These are phyloP conservation scores for Fusarium scirpi DNA, from an alignment of 2,329 filamentous ascomycete genomes.

Conservation along the genomic window DNA sequence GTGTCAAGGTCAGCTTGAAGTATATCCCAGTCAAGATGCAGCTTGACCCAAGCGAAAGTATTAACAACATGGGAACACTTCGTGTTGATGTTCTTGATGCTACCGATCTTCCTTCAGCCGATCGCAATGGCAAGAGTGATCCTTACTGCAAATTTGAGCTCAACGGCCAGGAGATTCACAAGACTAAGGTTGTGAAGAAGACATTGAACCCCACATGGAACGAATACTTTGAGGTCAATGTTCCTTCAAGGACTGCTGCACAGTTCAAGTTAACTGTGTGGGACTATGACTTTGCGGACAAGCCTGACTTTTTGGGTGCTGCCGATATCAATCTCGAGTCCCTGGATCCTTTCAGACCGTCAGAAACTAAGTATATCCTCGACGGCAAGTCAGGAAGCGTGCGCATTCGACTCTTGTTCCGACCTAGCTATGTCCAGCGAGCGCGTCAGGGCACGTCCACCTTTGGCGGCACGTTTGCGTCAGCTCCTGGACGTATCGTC, in stretches of 20 bases:
- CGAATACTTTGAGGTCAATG: slow-evolving; percentile 87
- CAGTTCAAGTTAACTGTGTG: slow-evolving; percentile 87
- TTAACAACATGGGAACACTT: slow-evolving; percentile 98
- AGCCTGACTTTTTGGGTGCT: slow-evolving; percentile 88
- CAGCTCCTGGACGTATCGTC: slow-evolving; percentile 87
- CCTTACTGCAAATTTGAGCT: slow-evolving; percentile 96
- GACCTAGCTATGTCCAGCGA: slow-evolving; percentile 89
- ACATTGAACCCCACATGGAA: slow-evolving; percentile 96
- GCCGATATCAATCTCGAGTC: slow-evolving; percentile 80
- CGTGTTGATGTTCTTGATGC: slow-evolving; percentile 94
- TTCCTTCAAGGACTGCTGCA: slow-evolving; percentile 86
- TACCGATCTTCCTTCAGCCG: slow-evolving; percentile 87
- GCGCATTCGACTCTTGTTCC: slow-evolving; percentile 88
- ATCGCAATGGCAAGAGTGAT: slow-evolving; percentile 96
- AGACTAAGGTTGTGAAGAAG: slow-evolving; percentile 97
- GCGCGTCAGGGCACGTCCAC: slow-evolving; percentile 91
- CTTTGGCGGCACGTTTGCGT: slow-evolving; percentile 90
- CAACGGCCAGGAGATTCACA: slow-evolving; percentile 90
- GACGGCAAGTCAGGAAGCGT: slow-evolving; percentile 92
- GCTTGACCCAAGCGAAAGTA: slow-evolving; percentile 93
- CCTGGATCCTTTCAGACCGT: slow-evolving; percentile 85
- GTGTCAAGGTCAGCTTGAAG: slow-evolving; percentile 90
- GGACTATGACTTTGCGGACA: slow-evolving; percentile 97
- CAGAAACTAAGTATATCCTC: slow-evolving; percentile 79
- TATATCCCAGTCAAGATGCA: slow-evolving; percentile 95